Base-by-base conservation (phyloP, 2,329 filamentous ascomycete species). In the Pseudopyricularia javanii region DNA sequence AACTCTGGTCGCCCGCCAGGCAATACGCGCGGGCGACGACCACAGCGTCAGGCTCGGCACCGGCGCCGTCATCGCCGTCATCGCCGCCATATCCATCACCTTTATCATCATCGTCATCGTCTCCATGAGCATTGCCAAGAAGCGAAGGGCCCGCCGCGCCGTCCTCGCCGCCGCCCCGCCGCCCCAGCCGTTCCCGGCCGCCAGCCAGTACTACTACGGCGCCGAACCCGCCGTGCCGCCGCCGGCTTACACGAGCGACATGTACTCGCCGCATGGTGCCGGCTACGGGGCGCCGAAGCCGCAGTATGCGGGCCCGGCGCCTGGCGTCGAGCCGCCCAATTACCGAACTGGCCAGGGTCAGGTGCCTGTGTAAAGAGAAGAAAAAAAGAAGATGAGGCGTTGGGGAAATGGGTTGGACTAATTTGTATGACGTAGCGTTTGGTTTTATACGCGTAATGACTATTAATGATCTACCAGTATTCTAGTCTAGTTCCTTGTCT, bases 141-240 rank as follows among this genome's bases (percentile, higher is more conserved):
- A 17, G 2, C 35, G 35, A 17, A 40, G 20, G 5, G n/a, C n/a
- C 20, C n/a, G n/a, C 35, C 35, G 12, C n/a, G 35, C 35, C 37
- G 17, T 20, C 37, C 9, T 20, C 37, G 11, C 47, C 24, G 47
- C 4, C 47, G 8, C n/a, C n/a, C n/a, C n/a, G n/a, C n/a, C n/a
- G n/a, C n/a, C n/a, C n/a, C n/a, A n/a, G n/a, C n/a, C n/a, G n/a
- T n/a, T n/a, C 22, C 15, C 20, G 43, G 43, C 43, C 37, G 37
- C 37, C 48, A 37, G 53, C 24, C 49, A 58, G 5, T 57, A 56
- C 15, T 56, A 58, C 7, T 43, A 2, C 53, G 59, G 52, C 58
- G 68, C 47, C n/a, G n/a, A 7, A 15, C 3, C 2, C 35, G 35
- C 35, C 15, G n/a, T 17, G 17, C n/a, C 35, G 6, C 35, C 35